phyloP scores from a whole-genome alignment of 139 green algal genomes.

The Dunaliella sp. region DNA sequence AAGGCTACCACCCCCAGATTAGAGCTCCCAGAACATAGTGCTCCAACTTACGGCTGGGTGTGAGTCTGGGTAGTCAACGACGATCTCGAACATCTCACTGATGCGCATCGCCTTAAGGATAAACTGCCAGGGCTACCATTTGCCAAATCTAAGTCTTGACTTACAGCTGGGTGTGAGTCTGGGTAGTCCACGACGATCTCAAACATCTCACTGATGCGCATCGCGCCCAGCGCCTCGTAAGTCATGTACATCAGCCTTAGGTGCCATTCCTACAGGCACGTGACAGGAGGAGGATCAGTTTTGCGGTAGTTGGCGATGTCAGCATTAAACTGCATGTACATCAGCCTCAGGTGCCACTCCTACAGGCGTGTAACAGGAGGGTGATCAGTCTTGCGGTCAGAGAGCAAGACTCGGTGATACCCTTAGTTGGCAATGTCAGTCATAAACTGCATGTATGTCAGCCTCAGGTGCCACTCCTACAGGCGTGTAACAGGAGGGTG shows the following conservation, averaged over 20 bases:
- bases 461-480: background rate
- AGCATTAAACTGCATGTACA: background rate
- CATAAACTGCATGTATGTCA: background rate
- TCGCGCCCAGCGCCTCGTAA: conserved; percentile 65
- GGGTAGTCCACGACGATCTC: conserved; percentile 89
- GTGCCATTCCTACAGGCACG: conserved; percentile 49
- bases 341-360: background rate
- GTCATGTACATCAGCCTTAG: conserved; percentile 66
- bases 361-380: background rate
- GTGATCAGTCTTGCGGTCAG: background rate
- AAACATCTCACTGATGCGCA: conserved; percentile 81
- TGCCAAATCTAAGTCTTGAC: no score
- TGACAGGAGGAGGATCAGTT: background rate
- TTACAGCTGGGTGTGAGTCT: conserved; percentile 60
- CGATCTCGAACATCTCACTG: conserved; percentile 87
- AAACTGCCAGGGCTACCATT: conserved; percentile 62
- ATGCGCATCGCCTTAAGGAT: conserved; percentile 64
- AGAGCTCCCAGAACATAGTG: no score
- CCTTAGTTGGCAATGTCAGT: background rate
- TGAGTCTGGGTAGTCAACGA: conserved; percentile 81
- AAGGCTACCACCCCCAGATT: no score
- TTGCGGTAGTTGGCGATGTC: background rate
- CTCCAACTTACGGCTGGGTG: conserved; percentile 56
- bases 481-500: background rate
- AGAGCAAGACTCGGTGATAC: no score